These are phyloP conservation scores for Trametes polyzona DNA, from an alignment of 1,284 basidiomycete species.

Conservation along the genomic window DNA sequence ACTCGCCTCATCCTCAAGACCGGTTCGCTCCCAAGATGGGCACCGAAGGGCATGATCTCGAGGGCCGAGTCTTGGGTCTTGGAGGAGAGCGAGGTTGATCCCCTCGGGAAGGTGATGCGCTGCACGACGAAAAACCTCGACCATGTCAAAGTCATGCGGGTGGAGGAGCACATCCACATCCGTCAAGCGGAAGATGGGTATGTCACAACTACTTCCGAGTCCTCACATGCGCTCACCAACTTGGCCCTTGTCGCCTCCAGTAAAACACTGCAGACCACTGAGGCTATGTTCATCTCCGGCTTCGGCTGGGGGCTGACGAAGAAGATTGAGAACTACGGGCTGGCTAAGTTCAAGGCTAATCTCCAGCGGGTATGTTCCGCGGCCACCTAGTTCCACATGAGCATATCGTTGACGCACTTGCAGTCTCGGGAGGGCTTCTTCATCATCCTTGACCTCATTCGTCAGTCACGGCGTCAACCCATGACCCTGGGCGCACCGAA, in stretches of 20 bases:
- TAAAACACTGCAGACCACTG: constrained; percentile 75
- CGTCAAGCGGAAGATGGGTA: constrained; percentile 68
- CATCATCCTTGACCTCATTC: constrained; percentile 71
- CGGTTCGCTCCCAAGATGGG: constrained; percentile 91
- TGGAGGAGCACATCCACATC: constrained; percentile 74
- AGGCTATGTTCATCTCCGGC: constrained; percentile 75
- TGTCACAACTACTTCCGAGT: constrained; percentile 28
- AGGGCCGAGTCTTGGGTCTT: constrained; percentile 86
- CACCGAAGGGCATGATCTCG: constrained; percentile 76
- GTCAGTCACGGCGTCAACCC: constrained; percentile 73
- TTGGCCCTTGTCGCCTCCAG: constrained; percentile 40
- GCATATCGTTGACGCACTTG: constrained; percentile 25
- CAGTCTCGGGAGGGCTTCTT: constrained; percentile 84
- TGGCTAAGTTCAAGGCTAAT: constrained; percentile 77
- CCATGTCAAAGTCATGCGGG: constrained; percentile 83
- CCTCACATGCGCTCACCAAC: constrained; percentile 8
- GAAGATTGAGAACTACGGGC: constrained; percentile 76
- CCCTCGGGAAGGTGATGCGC: constrained; percentile 66
- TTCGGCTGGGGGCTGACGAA: constrained; percentile 86
- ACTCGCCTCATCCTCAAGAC: constrained; percentile 92
- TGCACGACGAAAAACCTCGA: constrained; percentile 82
- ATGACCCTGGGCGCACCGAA: constrained; percentile 57
- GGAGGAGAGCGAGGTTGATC: constrained; percentile 90
- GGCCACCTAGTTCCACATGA: neutral
- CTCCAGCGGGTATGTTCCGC: constrained; percentile 65